phyloP scores from a whole-genome alignment of 2,329 filamentous ascomycete genomes.

The Neofusicoccum kwambonambiense region DNA sequence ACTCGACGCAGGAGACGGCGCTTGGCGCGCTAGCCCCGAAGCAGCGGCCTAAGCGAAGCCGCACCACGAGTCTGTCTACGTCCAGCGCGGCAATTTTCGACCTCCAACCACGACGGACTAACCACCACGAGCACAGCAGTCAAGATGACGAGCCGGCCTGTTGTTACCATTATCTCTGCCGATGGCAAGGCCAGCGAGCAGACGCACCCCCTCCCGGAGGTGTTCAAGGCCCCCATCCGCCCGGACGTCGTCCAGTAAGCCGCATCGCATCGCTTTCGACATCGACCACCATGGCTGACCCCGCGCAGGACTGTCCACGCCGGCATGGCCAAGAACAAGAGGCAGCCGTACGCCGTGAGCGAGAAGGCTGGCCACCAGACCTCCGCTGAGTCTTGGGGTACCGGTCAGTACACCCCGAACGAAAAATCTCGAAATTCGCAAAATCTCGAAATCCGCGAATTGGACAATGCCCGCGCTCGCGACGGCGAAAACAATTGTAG shows the following conservation, averaged over 20 bases:
- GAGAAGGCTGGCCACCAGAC: constrained; percentile 99
- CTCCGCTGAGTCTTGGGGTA: constrained; percentile 99
- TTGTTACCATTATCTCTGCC: constrained; percentile 94
- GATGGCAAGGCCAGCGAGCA: constrained; percentile 89
- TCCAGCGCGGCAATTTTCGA: constrained; percentile 8
- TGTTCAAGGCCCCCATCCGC: constrained; percentile 97
- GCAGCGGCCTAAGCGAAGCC: background rate
- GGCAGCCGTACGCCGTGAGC: constrained; percentile 98
- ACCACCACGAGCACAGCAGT: constrained; percentile 23
- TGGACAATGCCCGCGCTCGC: constrained; percentile 14
- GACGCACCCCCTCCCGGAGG: constrained; percentile 89
- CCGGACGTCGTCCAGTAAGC: constrained; percentile 97
- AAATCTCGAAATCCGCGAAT: constrained; percentile 13
- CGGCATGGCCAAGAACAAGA: constrained; percentile 99
- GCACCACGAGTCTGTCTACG: constrained; percentile 4
- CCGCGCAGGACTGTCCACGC: constrained; percentile 73
- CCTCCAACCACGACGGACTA: constrained; percentile 18
- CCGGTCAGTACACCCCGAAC: constrained; percentile 65
- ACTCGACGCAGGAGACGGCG: background rate
- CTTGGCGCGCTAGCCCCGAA: constrained; percentile 7
- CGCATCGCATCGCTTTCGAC: constrained; percentile 7
- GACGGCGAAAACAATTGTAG: background rate
- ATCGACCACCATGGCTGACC: constrained; percentile 33
- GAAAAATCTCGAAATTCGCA: constrained; percentile 24
- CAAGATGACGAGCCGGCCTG: constrained; percentile 76